Percentiles rank a stretch among this genome's conserved stretches.
Conservation (phyloP, 208 protist species). For the Sergeia podlipaevii region DNA sequence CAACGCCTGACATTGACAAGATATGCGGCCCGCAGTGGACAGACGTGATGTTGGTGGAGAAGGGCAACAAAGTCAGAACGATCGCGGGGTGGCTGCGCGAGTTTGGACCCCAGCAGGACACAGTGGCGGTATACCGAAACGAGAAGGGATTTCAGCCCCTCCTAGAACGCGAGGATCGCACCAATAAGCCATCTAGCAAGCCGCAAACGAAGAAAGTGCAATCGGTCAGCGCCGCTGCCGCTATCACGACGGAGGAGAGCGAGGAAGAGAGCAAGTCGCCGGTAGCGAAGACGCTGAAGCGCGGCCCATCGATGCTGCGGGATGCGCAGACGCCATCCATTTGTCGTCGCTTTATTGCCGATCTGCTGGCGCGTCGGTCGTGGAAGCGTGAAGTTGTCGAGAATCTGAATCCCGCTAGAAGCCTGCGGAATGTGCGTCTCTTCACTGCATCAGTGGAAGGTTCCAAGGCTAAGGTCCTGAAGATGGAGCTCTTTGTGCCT, state of each 20-base stretch:
- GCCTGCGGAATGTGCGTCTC: conserved; percentile 10
- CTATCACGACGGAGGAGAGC: neutral
- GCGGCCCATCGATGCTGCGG: neutral
- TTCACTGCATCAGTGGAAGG: conserved; percentile 13
- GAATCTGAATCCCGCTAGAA: no score
- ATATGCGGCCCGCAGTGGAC: neutral
- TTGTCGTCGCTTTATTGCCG: no score
- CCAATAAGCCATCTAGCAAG: conserved; percentile 7
- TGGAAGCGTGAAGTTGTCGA: no score
- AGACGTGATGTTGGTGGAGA: conserved; percentile 8
- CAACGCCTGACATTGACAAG: neutral
- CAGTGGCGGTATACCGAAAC: conserved; percentile 32
- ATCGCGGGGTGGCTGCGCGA: conserved; percentile 16
- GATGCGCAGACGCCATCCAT: neutral
- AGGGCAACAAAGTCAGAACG: conserved; percentile 4
- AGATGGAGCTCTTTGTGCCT: conserved; percentile 18
- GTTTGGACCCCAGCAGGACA: conserved; percentile 29
- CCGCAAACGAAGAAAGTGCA: neutral
- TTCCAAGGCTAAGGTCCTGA: conserved; percentile 21
- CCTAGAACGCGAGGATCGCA: conserved; percentile 11
- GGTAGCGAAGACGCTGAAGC: neutral
- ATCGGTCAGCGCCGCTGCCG: neutral
- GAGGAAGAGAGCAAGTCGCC: conserved; percentile 7
- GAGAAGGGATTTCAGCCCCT: conserved; percentile 35
- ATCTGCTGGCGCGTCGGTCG: no score